phyloP scores from a whole-genome alignment of 192 early-diverging fungal genomes.

The Linderina pennispora region DNA sequence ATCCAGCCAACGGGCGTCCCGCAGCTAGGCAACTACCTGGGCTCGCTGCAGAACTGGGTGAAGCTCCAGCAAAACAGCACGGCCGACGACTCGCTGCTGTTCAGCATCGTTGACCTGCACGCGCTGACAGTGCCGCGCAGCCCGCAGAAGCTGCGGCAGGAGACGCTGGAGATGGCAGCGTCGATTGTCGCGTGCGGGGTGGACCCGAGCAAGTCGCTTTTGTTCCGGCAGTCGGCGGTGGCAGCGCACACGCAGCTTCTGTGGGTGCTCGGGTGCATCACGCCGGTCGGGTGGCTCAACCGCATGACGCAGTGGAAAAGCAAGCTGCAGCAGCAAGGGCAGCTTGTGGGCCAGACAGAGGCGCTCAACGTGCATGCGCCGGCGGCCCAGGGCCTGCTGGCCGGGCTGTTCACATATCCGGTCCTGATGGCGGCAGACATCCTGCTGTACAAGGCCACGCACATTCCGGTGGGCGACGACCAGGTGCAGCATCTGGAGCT shows the following conservation, averaged over 20 bases:
- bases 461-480: constrained; percentile 91
- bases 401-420: constrained; percentile 87
- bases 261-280: constrained; percentile 85
- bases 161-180: constrained; percentile 68
- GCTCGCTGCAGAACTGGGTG: constrained; percentile 84
- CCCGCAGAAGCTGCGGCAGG: constrained; percentile 54
- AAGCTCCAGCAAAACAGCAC: constrained; percentile 51
- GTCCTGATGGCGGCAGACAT: constrained; percentile 91
- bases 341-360: constrained; percentile 34
- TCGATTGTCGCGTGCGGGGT: constrained; percentile 81
- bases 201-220: constrained; percentile 57
- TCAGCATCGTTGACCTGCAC: constrained; percentile 86
- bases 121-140: constrained; percentile 76
- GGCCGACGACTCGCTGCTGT: constrained; percentile 46
- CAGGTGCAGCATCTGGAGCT: constrained; percentile 90
- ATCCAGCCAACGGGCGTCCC: constrained; percentile 93
- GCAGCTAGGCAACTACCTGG: constrained; percentile 93
- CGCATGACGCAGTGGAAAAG: constrained; percentile 97
- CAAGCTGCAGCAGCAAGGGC: constrained; percentile 31
- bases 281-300: constrained; percentile 81
- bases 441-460: constrained; percentile 73
- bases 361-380: constrained; percentile 15
- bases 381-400: constrained; percentile 19
- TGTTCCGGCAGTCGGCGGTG: constrained; percentile 85
- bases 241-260: constrained; percentile 70